Base-by-base conservation (phyloP, 192 early-diverging fungal species). In the Chytriomyces sp. region DNA sequence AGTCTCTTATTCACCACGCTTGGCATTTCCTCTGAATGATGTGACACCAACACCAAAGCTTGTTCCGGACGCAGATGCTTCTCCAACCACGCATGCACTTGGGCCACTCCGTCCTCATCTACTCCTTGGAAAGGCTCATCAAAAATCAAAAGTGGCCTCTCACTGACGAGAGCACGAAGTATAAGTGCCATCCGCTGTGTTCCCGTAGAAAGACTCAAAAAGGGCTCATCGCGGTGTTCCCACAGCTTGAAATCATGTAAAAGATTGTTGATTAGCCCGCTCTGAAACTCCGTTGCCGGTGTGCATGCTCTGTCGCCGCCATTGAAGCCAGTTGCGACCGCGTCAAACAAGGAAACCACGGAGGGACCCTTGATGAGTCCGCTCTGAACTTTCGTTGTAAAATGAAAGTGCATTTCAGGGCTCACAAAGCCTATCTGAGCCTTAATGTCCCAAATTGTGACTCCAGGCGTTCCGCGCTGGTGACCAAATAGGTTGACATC, bases 381-480 rank as follows among this genome's bases (percentile, higher is more conserved):
- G 8, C 56, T 44, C 5, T 26, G 5, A 52, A 75, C 25, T 7
- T 62, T 54, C 26, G 75, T 36, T 8, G 49, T 59, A 40, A 88
- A 87, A 70, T 85, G 87, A 44, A 87, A 39, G 64, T 87, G 86
- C 33, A 88, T 73, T 65, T 88, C 86, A 17, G 86, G 84, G 59
- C 75, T 78, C 6, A 83, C 73, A 44, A 82, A 49, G 26, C 85
- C 83, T 5, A 85, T 75, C 4, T 72, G 63, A 17, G 52, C 28
- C 59, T 87, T 87, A 68, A 88, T 87, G 59, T 85, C 83, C 86
- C 86, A 88, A 31, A 88, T 83, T 7, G 86, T 80, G 55, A 84
- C 81, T 3, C 86, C 86, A 3, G 77, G 73, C 19, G 44, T 49
- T 10, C 85, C 85, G 26, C 86, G 75, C 0, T 59, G 75, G 32